Evolutionary conservation across 2,329 filamentous ascomycete species (phyloP).

Genomic region (Epichloe gansuensis): DNA sequence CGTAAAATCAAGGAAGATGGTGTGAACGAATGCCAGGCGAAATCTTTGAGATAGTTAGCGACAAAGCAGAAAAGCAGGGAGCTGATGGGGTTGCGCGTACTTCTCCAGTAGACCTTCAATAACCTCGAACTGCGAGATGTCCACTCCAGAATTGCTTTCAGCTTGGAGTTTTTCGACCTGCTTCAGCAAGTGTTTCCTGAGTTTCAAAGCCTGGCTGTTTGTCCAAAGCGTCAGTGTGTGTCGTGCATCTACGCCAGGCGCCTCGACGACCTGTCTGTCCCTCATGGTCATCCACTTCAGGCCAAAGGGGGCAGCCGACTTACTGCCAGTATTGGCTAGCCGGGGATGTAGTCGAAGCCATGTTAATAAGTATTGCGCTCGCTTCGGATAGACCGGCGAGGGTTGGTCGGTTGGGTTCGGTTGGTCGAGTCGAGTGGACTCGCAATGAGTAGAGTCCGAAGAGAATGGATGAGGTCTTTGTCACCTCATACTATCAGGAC

Average conservation of each 20-base stretch:
- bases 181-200: slow-evolving; percentile 29
- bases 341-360: slow-evolving; percentile 13
- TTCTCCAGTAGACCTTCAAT: slow-evolving; percentile 28
- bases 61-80: neutral
- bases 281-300: neutral
- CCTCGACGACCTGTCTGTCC: neutral
- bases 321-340: slow-evolving; percentile 28
- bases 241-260: neutral
- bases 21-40: slow-evolving; percentile 57
- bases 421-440: neutral
- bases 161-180: slow-evolving; percentile 30
- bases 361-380: neutral
- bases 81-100: slow-evolving; percentile 17
- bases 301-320: slow-evolving; percentile 9
- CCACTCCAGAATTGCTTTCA: slow-evolving; percentile 21
- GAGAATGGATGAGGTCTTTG: slow-evolving; percentile 14
- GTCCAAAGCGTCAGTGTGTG: slow-evolving; percentile 6
- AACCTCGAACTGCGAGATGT: slow-evolving; percentile 30
- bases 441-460: slow-evolving; percentile 1
- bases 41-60: slow-evolving; percentile 23
- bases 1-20: slow-evolving; percentile 60
- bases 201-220: slow-evolving; percentile 28
- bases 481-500: slow-evolving; percentile 23
- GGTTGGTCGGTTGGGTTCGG: neutral
- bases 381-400: slow-evolving; percentile 4